Conservation (phyloP, 2,329 filamentous ascomycete species). For the Trichoderma koningii region DNA sequence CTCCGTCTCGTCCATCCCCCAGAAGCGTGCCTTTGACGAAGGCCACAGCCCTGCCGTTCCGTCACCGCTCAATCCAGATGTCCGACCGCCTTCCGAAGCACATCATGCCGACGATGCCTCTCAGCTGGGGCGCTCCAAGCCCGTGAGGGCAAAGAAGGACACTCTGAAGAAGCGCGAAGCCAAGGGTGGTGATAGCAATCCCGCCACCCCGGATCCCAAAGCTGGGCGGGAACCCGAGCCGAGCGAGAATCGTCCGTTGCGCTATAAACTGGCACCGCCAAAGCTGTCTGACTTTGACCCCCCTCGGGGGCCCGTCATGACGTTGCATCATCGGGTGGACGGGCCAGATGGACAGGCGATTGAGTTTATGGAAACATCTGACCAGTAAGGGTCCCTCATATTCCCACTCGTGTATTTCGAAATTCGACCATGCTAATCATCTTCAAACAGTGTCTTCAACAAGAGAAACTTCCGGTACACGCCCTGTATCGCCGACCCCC, state of each 20-base stretch:
- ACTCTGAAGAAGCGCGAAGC: slow-evolving; percentile 69
- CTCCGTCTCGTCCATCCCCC: slow-evolving; percentile 54
- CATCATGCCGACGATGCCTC: slow-evolving; percentile 50
- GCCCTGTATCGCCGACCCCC: slow-evolving; percentile 85
- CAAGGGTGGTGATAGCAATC: slow-evolving; percentile 56
- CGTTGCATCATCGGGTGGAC: slow-evolving; percentile 56
- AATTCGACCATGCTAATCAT: background rate
- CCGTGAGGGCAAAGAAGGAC: slow-evolving; percentile 62
- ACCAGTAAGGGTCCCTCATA: slow-evolving; percentile 56
- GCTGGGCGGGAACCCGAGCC: slow-evolving; percentile 42
- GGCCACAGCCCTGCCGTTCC: slow-evolving; percentile 70
- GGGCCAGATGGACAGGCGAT: slow-evolving; percentile 53
- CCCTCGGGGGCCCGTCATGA: slow-evolving; percentile 59
- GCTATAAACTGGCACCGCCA: slow-evolving; percentile 66
- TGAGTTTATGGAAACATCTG: slow-evolving; percentile 64
- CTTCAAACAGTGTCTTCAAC: slow-evolving; percentile 53
- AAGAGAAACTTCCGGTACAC: slow-evolving; percentile 82
- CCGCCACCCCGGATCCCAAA: slow-evolving; percentile 61
- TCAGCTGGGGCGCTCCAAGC: slow-evolving; percentile 41
- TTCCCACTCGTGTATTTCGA: slow-evolving; percentile 19
- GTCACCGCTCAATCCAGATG: slow-evolving; percentile 73
- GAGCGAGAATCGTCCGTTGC: slow-evolving; percentile 54
- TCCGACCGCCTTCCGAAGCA: slow-evolving; percentile 45
- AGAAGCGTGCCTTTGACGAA: slow-evolving; percentile 68
- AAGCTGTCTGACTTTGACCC: slow-evolving; percentile 63